phyloP scores from a whole-genome alignment of 2,329 filamentous ascomycete genomes.

The Uncinocarpus reesii region DNA sequence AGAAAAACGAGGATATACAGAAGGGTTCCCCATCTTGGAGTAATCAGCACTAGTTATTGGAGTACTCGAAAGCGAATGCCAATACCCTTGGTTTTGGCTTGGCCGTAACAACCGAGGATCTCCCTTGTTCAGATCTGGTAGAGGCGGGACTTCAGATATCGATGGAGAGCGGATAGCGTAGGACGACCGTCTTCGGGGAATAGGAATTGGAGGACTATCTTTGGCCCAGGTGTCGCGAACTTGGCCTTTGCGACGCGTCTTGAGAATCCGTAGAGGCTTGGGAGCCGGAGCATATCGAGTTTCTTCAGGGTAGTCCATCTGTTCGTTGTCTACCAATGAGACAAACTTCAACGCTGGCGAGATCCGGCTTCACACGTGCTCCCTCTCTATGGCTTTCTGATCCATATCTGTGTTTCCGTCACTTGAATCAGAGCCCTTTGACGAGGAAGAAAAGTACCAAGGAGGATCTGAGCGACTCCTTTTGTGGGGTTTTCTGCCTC shows the following conservation, averaged over 20 bases:
- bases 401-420: conserved; percentile 23
- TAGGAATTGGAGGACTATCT: conserved; percentile 18
- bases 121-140: conserved; percentile 1
- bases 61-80: conserved; percentile 4
- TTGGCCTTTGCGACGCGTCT: conserved; percentile 26
- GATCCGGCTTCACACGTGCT: conserved; percentile 15
- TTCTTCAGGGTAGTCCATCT: conserved; percentile 3
- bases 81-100: background rate
- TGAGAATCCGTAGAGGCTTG: conserved; percentile 44
- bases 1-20: too few species aligned
- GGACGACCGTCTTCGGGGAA: conserved; percentile 25
- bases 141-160: background rate
- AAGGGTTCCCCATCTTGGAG: background rate
- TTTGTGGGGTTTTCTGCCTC: conserved; percentile 20
- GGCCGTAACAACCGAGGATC: background rate
- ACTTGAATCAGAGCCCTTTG: conserved; percentile 26
- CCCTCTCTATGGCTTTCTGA: conserved; percentile 18
- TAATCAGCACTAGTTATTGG: background rate
- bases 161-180: conserved; percentile 6
- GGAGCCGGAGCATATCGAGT: conserved; percentile 23
- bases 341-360: background rate
- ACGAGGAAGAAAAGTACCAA: conserved; percentile 22
- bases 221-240: conserved; percentile 3
- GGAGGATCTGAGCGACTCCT: conserved; percentile 26
- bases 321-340: background rate